phyloP scores from a whole-genome alignment of 345 rosid genomes.

The Hibiscus trionum region DNA sequence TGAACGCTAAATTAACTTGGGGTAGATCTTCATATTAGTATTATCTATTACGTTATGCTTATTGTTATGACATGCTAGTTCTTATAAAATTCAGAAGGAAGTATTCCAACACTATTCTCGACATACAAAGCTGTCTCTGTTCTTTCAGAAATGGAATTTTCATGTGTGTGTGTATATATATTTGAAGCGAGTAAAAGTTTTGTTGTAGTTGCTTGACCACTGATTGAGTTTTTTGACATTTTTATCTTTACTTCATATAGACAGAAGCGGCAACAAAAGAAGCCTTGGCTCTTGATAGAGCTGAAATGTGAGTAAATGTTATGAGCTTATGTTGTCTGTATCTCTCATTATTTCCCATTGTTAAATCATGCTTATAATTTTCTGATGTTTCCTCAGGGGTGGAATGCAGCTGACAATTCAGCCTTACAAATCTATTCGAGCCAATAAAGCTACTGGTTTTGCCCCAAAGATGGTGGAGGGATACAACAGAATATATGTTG shows the following conservation, averaged over 20 bases:
- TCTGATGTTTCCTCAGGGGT: constrained; percentile 41
- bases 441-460: constrained; percentile 37
- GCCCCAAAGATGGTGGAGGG: constrained; percentile 64
- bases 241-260: not conserved
- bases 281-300: constrained; percentile 12
- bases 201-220: not conserved
- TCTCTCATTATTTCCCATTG: constrained; percentile 2
- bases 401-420: constrained; percentile 77
- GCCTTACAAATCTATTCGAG: constrained; percentile 48
- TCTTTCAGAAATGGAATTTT: no score
- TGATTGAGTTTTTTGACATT: not conserved
- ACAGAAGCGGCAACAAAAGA: constrained; percentile 8
- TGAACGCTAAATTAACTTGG: not conserved
- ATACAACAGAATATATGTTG: constrained; percentile 76
- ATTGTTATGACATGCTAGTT: not conserved
- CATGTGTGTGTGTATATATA: not conserved
- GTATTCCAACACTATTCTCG: constrained; percentile 20
- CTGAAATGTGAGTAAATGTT: constrained; percentile 2
- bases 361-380: constrained; percentile 9
- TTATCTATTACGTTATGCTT: not conserved
- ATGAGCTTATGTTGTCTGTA: not conserved
- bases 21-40: not conserved
- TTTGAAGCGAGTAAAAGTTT: not conserved
- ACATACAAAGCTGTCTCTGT: no score
- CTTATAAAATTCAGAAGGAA: constrained; percentile 38